Evolutionary conservation across 495 filamentous ascomycete genomes (phyloP).

Genomic region (Xanthoparmelia taractica): DNA sequence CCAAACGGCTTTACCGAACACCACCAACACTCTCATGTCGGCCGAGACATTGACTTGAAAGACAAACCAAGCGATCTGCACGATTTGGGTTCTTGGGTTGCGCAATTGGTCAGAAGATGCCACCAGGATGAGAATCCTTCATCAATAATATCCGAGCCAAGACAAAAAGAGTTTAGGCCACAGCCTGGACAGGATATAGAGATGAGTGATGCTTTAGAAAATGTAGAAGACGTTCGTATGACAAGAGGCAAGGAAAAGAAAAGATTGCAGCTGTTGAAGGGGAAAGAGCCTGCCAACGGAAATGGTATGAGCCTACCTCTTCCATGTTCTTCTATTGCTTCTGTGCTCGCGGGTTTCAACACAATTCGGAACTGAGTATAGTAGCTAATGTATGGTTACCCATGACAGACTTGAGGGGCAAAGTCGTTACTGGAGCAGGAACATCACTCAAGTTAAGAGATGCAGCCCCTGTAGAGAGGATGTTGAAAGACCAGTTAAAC

Average conservation of each 20-base stretch:
- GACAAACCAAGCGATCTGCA: background rate
- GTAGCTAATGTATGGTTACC: background rate
- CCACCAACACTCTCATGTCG: background rate
- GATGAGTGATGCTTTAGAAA: background rate
- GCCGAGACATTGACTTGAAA: background rate
- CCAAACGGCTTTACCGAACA: background rate
- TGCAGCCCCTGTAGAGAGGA: background rate
- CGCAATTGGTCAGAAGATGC: background rate
- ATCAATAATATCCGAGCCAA: background rate
- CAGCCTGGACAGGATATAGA: background rate
- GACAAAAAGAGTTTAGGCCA: background rate
- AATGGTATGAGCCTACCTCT: background rate
- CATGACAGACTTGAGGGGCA: background rate
- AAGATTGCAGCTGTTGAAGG: background rate
- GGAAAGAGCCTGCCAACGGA: background rate
- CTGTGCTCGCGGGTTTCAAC: too few relatives aligned
- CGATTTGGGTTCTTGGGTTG: background rate
- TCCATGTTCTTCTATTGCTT: background rate
- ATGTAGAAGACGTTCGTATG: background rate
- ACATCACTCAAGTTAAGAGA: background rate
- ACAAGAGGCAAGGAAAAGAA: slow-evolving; percentile 6
- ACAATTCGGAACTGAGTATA: background rate
- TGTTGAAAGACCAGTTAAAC: background rate
- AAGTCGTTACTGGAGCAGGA: background rate
- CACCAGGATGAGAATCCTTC: background rate